These are phyloP conservation scores for Aspergillus costaricaensis DNA, from an alignment of 2,329 filamentous ascomycete genomes.

Conservation along the genomic window DNA sequence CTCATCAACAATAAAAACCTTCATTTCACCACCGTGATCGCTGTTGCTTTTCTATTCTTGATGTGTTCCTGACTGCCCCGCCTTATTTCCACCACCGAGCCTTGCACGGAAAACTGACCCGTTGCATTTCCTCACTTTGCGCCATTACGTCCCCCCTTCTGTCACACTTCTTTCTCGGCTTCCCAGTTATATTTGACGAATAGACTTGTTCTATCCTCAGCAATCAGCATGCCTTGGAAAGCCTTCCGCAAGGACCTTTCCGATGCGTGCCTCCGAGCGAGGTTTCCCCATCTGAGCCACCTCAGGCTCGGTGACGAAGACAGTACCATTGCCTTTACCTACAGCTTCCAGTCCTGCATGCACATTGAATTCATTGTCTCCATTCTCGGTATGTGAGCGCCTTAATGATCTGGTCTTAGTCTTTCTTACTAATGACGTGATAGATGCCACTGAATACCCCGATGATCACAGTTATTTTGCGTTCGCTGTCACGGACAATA, in stretches of 20 bases:
- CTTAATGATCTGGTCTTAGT: not conserved
- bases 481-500: slow-evolving; percentile 52
- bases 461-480: slow-evolving; percentile 59
- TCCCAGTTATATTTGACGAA: not conserved
- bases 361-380: slow-evolving; percentile 41
- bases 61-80: no score
- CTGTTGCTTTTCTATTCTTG: no score
- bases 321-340: slow-evolving; percentile 69
- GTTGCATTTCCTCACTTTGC: no score
- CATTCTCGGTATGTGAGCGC: slow-evolving; percentile 41
- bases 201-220: not conserved
- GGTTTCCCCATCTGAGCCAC: slow-evolving; percentile 53
- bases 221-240: slow-evolving; percentile 62
- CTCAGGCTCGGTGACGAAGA: slow-evolving; percentile 68
- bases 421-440: slow-evolving; percentile 2
- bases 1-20: no score
- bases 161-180: not conserved
- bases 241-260: slow-evolving; percentile 64
- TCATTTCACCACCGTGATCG: no score
- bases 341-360: slow-evolving; percentile 34
- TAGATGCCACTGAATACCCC: slow-evolving; percentile 64
- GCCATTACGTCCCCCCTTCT: not conserved
- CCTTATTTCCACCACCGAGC: no score
- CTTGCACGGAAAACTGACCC: no score
- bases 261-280: slow-evolving; percentile 39